phyloP scores from a whole-genome alignment of 768 basidiomycete genomes.

The Tricholoma terreum region DNA sequence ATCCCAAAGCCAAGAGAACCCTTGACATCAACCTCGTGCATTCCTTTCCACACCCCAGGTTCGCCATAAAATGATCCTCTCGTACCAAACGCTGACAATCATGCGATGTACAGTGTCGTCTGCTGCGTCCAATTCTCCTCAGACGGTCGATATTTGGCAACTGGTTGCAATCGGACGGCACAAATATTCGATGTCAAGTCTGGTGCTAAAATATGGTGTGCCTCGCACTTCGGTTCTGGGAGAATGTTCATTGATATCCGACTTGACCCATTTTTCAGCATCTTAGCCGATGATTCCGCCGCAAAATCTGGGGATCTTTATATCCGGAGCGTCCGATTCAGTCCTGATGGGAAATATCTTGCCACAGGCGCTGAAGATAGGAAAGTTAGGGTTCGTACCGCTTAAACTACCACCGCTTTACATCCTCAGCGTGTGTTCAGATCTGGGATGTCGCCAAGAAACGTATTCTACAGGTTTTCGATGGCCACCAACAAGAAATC shows the following conservation, averaged over 20 bases:
- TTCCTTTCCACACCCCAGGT: slow-evolving; percentile 87
- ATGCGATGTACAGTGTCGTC: slow-evolving; percentile 36
- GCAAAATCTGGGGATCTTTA: slow-evolving; percentile 52
- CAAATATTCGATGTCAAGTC: slow-evolving; percentile 94
- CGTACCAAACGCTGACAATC: neutral
- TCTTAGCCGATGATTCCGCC: slow-evolving; percentile 29
- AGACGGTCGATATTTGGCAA: slow-evolving; percentile 90
- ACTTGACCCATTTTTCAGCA: slow-evolving; percentile 10
- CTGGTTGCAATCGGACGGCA: slow-evolving; percentile 96
- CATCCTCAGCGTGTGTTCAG: slow-evolving; percentile 31
- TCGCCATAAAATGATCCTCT: slow-evolving; percentile 10
- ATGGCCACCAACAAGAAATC: slow-evolving; percentile 90
- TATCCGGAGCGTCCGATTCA: slow-evolving; percentile 76
- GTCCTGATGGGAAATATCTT: slow-evolving; percentile 87
- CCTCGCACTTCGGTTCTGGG: neutral
- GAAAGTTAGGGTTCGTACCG: slow-evolving; percentile 70
- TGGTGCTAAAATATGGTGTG: slow-evolving; percentile 80
- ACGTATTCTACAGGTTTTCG: slow-evolving; percentile 73
- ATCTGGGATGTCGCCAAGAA: slow-evolving; percentile 91
- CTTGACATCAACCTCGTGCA: slow-evolving; percentile 81
- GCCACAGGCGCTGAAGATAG: slow-evolving; percentile 97
- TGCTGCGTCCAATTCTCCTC: slow-evolving; percentile 96
- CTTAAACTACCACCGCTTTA: neutral
- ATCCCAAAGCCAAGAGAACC: slow-evolving; percentile 70
- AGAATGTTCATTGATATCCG: neutral